A percentile compares a stretch with the other conserved stretches of the same genome.
phyloP scores from a whole-genome alignment of 148 eudicot genomes.

The Arbutus unedo region DNA sequence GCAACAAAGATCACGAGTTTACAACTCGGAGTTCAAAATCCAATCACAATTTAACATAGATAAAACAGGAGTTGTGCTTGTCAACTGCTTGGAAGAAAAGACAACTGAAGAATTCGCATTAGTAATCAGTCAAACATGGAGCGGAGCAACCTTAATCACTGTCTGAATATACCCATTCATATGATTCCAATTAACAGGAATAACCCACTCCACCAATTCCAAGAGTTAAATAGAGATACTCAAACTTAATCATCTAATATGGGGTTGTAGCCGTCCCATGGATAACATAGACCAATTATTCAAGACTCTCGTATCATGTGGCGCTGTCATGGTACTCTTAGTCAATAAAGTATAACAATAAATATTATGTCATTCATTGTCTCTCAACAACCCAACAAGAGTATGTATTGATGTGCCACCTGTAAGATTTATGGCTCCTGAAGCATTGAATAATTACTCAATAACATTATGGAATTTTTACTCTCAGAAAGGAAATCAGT shows the following conservation, averaged over 20 bases:
- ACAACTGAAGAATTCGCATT: constrained; percentile 1
- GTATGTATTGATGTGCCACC: too few species aligned
- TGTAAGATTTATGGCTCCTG: too few species aligned
- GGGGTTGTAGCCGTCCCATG: neutral
- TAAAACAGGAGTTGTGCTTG: neutral
- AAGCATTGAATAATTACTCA: too few species aligned
- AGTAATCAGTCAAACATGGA: neutral
- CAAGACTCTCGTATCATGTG: too few species aligned
- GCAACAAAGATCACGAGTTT: constrained; percentile 34
- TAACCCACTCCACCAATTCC: neutral
- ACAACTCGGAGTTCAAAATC: neutral
- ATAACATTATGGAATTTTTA: neutral
- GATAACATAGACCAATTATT: too few species aligned
- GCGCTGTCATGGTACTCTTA: too few species aligned
- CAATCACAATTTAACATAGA: neutral
- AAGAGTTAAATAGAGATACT: neutral
- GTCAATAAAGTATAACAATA: too few species aligned
- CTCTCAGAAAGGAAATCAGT: neutral
- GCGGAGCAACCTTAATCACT: neutral
- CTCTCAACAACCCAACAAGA: too few species aligned
- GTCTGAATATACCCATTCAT: neutral
- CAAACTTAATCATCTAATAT: neutral
- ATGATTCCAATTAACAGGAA: neutral
- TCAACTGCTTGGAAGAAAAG: neutral
- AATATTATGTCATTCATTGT: too few species aligned